Conservation (phyloP, 768 basidiomycete species). For the Collybia sp. region DNA sequence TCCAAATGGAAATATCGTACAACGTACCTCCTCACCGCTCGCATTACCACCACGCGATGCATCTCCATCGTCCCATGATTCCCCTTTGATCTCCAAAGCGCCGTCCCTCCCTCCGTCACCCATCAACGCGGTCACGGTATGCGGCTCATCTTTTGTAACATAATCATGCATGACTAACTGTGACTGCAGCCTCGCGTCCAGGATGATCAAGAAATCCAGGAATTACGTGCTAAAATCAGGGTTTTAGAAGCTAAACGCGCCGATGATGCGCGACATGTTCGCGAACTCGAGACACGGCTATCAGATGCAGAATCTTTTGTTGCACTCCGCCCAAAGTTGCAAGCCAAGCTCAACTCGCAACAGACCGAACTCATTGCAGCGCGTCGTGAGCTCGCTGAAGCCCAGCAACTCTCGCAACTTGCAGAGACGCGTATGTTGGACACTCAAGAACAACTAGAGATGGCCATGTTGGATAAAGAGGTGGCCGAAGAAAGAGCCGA, state of each 20-base stretch:
- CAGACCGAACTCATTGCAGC: slow-evolving; percentile 76
- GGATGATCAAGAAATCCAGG: slow-evolving; percentile 68
- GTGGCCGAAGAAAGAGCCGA: slow-evolving; percentile 94
- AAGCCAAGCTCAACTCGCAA: slow-evolving; percentile 78
- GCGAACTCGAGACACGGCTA: slow-evolving; percentile 81
- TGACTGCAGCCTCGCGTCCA: slow-evolving; percentile 13
- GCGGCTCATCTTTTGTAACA: not conserved
- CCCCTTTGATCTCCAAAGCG: slow-evolving; percentile 15
- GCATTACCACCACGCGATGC: slow-evolving; percentile 26
- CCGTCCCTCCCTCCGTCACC: slow-evolving; percentile 25
- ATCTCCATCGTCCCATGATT: slow-evolving; percentile 17
- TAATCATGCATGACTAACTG: not conserved
- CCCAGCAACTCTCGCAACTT: slow-evolving; percentile 68
- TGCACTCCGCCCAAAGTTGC: slow-evolving; percentile 82
- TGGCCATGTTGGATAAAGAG: slow-evolving; percentile 94
- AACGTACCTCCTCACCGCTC: slow-evolving; percentile 35
- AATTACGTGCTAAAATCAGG: slow-evolving; percentile 77
- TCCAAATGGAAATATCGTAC: slow-evolving; percentile 16
- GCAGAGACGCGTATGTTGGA: slow-evolving; percentile 71
- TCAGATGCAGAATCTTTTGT: slow-evolving; percentile 82
- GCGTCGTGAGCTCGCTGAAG: slow-evolving; percentile 73
- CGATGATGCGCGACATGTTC: slow-evolving; percentile 81
- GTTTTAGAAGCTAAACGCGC: slow-evolving; percentile 83
- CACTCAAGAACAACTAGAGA: slow-evolving; percentile 86
- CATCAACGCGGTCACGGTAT: slow-evolving; percentile 11